These are phyloP conservation scores for Lentinula aciculospora DNA, from an alignment of 768 basidiomycete species.

Conservation along the genomic window DNA sequence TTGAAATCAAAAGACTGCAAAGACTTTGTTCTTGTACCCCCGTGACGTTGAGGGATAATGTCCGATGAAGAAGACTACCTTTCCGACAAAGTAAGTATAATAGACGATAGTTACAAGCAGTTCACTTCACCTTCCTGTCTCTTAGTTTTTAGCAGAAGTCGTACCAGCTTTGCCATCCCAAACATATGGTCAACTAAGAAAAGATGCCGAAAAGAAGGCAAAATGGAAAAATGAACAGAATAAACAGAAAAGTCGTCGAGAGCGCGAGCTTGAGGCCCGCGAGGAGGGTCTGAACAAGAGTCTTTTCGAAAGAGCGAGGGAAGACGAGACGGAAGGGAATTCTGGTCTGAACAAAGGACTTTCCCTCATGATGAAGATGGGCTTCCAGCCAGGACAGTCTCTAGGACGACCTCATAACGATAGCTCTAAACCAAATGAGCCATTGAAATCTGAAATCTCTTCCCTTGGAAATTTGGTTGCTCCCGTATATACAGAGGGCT, in stretches of 20 bases:
- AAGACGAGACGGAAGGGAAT: slow-evolving; percentile 50
- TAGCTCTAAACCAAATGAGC: slow-evolving; percentile 1
- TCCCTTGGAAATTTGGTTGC: not conserved
- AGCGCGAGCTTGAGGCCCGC: slow-evolving; percentile 69
- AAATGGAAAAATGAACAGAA: slow-evolving; percentile 65
- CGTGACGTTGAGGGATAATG: slow-evolving; percentile 38
- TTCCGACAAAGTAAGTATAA: slow-evolving; percentile 52
- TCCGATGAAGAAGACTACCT: slow-evolving; percentile 79
- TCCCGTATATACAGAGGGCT: not conserved
- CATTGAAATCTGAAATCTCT: not conserved
- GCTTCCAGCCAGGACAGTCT: slow-evolving; percentile 80
- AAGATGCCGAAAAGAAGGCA: slow-evolving; percentile 53
- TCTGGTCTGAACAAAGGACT: slow-evolving; percentile 68
- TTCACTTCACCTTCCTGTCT: not conserved
- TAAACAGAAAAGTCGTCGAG: slow-evolving; percentile 54
- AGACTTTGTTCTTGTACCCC: not conserved
- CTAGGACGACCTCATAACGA: slow-evolving; percentile 44
- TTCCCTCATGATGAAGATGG: slow-evolving; percentile 93
- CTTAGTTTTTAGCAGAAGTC: slow-evolving; percentile 48
- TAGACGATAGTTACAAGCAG: not conserved
- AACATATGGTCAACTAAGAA: slow-evolving; percentile 69
- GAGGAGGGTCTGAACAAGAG: slow-evolving; percentile 76
- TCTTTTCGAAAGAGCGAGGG: slow-evolving; percentile 72
- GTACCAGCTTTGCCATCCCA: slow-evolving; percentile 28
- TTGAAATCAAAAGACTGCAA: not conserved